phyloP scores from a whole-genome alignment of 2,329 filamentous ascomycete species.

The Graphiopsis chlorocephala region DNA sequence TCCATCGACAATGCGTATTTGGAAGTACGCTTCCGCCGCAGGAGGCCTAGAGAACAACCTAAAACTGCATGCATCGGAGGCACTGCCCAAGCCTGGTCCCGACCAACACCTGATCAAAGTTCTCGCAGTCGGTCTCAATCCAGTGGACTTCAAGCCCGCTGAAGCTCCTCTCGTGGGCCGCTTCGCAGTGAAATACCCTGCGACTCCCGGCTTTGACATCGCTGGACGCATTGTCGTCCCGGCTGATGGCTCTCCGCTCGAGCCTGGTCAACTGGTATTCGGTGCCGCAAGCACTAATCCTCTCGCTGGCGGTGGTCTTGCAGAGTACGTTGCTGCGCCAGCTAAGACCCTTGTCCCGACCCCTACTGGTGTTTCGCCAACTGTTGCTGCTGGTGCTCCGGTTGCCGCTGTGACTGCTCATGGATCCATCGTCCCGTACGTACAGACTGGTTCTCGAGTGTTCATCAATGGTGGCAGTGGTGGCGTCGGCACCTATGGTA shows the following conservation, averaged over 20 bases:
- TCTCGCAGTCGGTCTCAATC: constrained; percentile 53
- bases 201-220: constrained; percentile 52
- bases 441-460: constrained; percentile 47
- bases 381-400: constrained; percentile 35
- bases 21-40: constrained; percentile 51
- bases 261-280: constrained; percentile 41
- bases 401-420: constrained; percentile 40
- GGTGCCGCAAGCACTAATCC: constrained; percentile 36
- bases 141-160: constrained; percentile 61
- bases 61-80: constrained; percentile 42
- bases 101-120: constrained; percentile 56
- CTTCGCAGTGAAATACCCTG: constrained; percentile 36
- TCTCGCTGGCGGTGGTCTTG: constrained; percentile 35
- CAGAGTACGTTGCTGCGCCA: constrained; percentile 39
- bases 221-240: constrained; percentile 47
- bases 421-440: constrained; percentile 36
- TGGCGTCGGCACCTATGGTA: constrained; percentile 58
- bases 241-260: constrained; percentile 33
- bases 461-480: constrained; percentile 67
- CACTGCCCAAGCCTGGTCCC: constrained; percentile 31
- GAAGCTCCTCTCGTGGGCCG: constrained; percentile 46
- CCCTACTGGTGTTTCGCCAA: constrained; percentile 42
- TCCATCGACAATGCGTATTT: constrained; percentile 53
- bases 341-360: constrained; percentile 38
- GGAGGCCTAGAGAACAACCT: constrained; percentile 56